Base-by-base conservation (phyloP, 2,329 filamentous ascomycete genomes). In the Zymoseptoria tritici region DNA sequence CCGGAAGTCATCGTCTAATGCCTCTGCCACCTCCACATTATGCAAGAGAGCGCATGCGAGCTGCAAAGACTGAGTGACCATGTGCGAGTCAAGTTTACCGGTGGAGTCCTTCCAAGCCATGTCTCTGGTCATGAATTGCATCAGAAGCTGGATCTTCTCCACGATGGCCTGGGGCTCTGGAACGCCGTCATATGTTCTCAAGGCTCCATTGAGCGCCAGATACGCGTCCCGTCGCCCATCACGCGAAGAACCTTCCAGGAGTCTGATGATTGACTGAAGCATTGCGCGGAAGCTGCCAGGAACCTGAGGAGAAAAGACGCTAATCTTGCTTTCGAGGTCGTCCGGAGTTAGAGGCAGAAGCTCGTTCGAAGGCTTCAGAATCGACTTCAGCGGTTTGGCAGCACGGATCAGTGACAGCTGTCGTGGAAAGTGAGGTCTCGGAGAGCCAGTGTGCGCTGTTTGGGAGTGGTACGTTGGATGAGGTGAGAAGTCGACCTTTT, bases 101-200 rank as follows among this genome's bases (percentile, higher is more conserved):
- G 52, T 58, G 5, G 80, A 72, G 42, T 82, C 80, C 64, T 84
- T 85, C 9, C 85, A 80, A 6, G 81, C 82, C 22, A 96, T 80
- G 71, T 99, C 94, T 61, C 92, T 83, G 68, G 88, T 85, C 58
- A 97, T 90, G 71, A 91, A 96, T 61, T 91, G 87, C 65, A 85
- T 85, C 60, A 97, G 82, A 2, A 90, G 76, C 9, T 82, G 81
- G 80, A 97, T 87, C 73, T 94, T 95, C 55, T 84, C 83, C 59
- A 85, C 82, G 57, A 96, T 79, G 9, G 86, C 85, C 58, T 88
- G 83, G 42, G 85, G 79, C 65, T 94, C 88, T 0, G 91, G 91
- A 13, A 95, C 77, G 66, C 90, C 89, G 63, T 92, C 90, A 59
- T 93, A 96, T 5, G 88, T 83, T 72, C 90, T 89, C 67, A 97